phyloP scores from a whole-genome alignment of 495 filamentous ascomycete genomes.

The Daldinia vernicosa region DNA sequence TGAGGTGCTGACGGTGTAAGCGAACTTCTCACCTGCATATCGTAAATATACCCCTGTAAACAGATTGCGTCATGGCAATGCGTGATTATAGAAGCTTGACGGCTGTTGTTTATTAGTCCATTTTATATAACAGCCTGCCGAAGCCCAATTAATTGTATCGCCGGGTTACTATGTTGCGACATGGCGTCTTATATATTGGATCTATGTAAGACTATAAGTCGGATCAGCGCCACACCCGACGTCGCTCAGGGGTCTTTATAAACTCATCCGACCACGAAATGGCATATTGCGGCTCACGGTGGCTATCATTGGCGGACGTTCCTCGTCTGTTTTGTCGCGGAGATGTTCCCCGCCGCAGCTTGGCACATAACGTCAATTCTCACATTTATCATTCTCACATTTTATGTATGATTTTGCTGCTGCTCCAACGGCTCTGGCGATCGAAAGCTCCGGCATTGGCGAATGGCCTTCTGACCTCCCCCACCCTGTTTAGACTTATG shows the following conservation, averaged over 20 bases:
- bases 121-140: background rate
- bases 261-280: slow-evolving; percentile 23
- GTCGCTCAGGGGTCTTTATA: slow-evolving; percentile 24
- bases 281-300: background rate
- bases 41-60: slow-evolving; percentile 10
- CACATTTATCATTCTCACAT: background rate
- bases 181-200: background rate
- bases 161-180: background rate
- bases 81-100: background rate
- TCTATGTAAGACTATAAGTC: background rate
- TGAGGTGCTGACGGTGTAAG: background rate
- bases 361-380: slow-evolving; percentile 36
- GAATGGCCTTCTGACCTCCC: slow-evolving; percentile 17
- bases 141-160: no score
- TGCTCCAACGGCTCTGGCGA: slow-evolving; percentile 5
- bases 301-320: slow-evolving; percentile 21
- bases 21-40: slow-evolving; percentile 1
- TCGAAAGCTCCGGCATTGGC: slow-evolving; percentile 28
- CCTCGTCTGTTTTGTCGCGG: slow-evolving; percentile 3
- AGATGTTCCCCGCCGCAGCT: slow-evolving; percentile 7
- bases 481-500: slow-evolving; percentile 4
- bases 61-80: slow-evolving; percentile 18
- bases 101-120: background rate
- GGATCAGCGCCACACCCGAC: slow-evolving; percentile 11
- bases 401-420: background rate